Evolutionary conservation across 805 yeast species (phyloP), one percentile per base, ranked within the genome.

Genomic region (Diddensiella transvaalensis): DNA sequence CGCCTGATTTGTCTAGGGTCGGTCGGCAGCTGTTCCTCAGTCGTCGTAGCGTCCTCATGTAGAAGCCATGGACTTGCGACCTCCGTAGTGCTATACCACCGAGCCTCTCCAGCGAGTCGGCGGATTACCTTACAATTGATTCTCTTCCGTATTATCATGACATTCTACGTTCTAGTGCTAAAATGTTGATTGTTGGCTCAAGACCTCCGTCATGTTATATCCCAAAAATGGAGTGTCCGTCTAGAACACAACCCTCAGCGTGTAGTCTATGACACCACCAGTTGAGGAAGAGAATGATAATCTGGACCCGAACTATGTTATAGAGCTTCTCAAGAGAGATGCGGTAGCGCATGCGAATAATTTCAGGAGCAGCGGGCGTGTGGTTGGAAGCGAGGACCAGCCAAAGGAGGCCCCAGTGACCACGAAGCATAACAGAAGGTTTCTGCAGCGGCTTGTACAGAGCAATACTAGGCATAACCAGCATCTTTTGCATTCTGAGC

Each of bases 301-400:
- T 2, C 18, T 18, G 15, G 45, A 42, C 36, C 13, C 17, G n/a
- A 40, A 49, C 3, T 35, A 48, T 30, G 41, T 51, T 30, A 42
- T 48, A 5, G 43, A 51, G 4, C 36, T 51, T 26, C 38, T 51
- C 21, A 51, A 48, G 30, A 24, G 42, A 13, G 55, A 51, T 40
- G 55, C 55, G 13, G 24, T 23, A n/a, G n/a, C 17, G 30, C 26
- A 22, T 23, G 44, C 36, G 4, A 19, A 33, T 13, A 24, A 19
- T 11, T 41, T 30, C 35, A 37, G 30, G 33, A n/a, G 36, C 17
- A 15, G 4, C n/a, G 47, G 50, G 4, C 8, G 8, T 26, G 35
- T 36, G 18, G n/a, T 17, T n/a, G 38, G 35, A 3, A n/a, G 5
- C 23, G 4, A 22, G 21, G 24, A 41, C 23, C n/a, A n/a, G n/a